A percentile compares a stretch with the other conserved stretches of the same genome.
Conservation (phyloP, 164 flowering plant genomes). For the Pachysandra terminalis region DNA sequence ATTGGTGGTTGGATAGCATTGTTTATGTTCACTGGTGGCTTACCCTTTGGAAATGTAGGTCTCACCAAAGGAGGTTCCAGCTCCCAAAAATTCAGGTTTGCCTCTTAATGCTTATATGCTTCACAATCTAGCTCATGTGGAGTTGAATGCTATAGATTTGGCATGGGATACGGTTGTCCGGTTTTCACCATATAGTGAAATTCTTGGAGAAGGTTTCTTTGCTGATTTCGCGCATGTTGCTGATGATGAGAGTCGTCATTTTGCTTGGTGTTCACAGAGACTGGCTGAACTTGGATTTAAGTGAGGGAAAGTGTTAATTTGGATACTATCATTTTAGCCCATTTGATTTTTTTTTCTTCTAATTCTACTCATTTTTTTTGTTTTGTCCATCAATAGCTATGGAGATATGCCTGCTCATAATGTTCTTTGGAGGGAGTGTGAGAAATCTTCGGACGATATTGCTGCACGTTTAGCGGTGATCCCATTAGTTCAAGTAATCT, state of each 20-base stretch:
- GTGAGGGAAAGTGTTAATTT: constrained; percentile 34
- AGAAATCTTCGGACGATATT: constrained; percentile 76
- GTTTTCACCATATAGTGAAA: constrained; percentile 61
- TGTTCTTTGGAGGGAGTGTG: constrained; percentile 95
- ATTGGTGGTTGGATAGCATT: neutral
- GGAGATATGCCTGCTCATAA: constrained; percentile 99
- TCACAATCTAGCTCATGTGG: constrained; percentile 98
- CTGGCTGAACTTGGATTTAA: constrained; percentile 85
- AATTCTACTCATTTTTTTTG: neutral
- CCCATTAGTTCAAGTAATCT: constrained; percentile 84
- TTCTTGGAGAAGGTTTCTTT: constrained; percentile 86
- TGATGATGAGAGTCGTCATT: constrained; percentile 98
- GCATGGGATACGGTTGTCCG: constrained; percentile 99
- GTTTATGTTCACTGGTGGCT: neutral
- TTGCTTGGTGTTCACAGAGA: constrained; percentile 92
- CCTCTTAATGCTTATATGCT: constrained; percentile 95
- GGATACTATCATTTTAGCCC: neutral
- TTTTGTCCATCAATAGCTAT: constrained; percentile 38
- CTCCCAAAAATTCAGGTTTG: constrained; percentile 79
- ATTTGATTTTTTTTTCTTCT: constrained; percentile 6
- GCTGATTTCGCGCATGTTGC: constrained; percentile 96
- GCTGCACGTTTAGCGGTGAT: constrained; percentile 88
- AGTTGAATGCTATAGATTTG: constrained; percentile 94
- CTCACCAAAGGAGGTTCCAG: constrained; percentile 80
- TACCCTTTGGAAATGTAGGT: constrained; percentile 68